Percentiles rank a stretch among this genome's conserved stretches.
phyloP scores from a whole-genome alignment of 2,329 filamentous ascomycete genomes.

The Colletotrichum cordylinicola region DNA sequence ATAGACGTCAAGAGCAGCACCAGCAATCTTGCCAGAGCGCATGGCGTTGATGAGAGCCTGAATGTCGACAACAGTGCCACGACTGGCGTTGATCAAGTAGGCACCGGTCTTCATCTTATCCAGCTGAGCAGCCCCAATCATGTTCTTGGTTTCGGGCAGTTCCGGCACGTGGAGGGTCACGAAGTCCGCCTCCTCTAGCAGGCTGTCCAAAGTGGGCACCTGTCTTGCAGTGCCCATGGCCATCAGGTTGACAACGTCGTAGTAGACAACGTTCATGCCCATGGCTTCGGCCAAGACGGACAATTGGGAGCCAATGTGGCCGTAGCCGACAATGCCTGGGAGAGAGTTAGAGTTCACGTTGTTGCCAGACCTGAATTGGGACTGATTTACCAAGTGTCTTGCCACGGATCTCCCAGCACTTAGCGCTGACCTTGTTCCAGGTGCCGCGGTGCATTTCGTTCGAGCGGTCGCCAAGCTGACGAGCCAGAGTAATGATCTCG shows the following conservation, averaged over 20 bases:
- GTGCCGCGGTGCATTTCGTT: slow-evolving; percentile 92
- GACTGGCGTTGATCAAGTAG: slow-evolving; percentile 95
- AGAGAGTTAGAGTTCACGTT: not conserved
- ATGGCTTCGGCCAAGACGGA: slow-evolving; percentile 96
- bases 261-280: slow-evolving; percentile 98
- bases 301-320: slow-evolving; percentile 94
- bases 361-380: not conserved
- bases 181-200: slow-evolving; percentile 86
- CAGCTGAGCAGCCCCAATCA: slow-evolving; percentile 84
- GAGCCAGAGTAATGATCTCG: slow-evolving; percentile 90
- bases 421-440: slow-evolving; percentile 97
- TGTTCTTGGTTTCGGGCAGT: slow-evolving; percentile 87
- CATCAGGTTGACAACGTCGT: slow-evolving; percentile 95
- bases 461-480: slow-evolving; percentile 91
- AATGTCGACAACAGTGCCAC: slow-evolving; percentile 93
- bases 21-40: slow-evolving; percentile 85
- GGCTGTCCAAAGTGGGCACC: slow-evolving; percentile 76
- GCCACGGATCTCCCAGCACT: slow-evolving; percentile 97
- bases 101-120: slow-evolving; percentile 90
- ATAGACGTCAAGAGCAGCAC: slow-evolving; percentile 96
- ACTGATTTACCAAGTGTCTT: slow-evolving; percentile 82
- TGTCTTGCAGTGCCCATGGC: slow-evolving; percentile 87
- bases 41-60: slow-evolving; percentile 88
- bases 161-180: slow-evolving; percentile 95
- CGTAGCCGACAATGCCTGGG: slow-evolving; percentile 89